A percentile compares a stretch with the other conserved stretches of the same genome.
phyloP scores from a whole-genome alignment of 31 red algal genomes.

The Asparagopsis taxiformis region DNA sequence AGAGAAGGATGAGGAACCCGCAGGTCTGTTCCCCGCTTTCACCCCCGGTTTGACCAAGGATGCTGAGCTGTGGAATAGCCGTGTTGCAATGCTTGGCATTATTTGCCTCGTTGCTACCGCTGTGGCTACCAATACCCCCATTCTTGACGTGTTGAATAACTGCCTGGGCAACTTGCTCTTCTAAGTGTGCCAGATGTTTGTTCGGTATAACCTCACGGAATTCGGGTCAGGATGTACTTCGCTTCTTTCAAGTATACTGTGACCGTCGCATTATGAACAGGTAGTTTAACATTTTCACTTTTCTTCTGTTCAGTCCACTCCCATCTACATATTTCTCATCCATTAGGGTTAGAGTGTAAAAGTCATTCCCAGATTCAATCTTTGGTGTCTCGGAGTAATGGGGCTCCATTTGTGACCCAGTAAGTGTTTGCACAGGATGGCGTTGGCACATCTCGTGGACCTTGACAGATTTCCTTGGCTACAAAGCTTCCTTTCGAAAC shows the following conservation, averaged over 20 bases:
- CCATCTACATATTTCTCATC: background rate
- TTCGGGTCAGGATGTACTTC: background rate
- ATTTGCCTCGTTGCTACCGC: conserved; percentile 48
- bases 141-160: conserved; percentile 83
- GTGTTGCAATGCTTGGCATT: conserved; percentile 92
- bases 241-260: background rate
- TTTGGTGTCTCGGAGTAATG: too few species aligned
- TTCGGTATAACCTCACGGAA: background rate
- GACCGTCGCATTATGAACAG: background rate
- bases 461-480: too few species aligned
- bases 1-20: conserved; percentile 81
- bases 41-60: conserved; percentile 82
- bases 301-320: background rate
- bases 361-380: conserved; percentile 1
- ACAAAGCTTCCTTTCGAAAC: too few species aligned
- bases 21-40: conserved; percentile 77
- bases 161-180: conserved; percentile 81
- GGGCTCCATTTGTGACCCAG: too few species aligned
- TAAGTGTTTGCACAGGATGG: too few species aligned
- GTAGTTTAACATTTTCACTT: background rate
- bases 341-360: conserved; percentile 1
- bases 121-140: conserved; percentile 50
- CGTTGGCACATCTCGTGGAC: too few species aligned
- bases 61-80: conserved; percentile 88
- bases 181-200: conserved; percentile 5